A percentile compares a stretch with the other conserved stretches of the same genome.
These are phyloP conservation scores for Candida sp. DNA, from an alignment of 1,139 yeast species.

Conservation along the genomic window DNA sequence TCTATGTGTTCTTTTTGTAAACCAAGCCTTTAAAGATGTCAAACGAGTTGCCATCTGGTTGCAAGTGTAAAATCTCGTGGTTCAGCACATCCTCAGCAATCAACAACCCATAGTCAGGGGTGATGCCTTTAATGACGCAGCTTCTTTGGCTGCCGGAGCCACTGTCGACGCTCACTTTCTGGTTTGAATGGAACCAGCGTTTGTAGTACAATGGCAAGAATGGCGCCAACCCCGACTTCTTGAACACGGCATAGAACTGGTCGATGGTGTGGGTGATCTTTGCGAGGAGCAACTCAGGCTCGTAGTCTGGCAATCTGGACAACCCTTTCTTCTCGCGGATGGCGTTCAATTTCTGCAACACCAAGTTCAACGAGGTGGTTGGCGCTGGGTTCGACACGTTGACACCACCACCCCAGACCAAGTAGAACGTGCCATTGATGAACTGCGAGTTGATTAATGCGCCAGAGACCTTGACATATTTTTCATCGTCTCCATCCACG, in stretches of 20 bases:
- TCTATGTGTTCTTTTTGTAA: conserved; percentile 52
- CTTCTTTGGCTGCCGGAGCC: conserved; percentile 40
- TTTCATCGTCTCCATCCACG: conserved; percentile 46
- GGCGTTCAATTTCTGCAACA: conserved; percentile 63
- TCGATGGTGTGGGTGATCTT: conserved; percentile 70
- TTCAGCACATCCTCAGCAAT: conserved; percentile 72
- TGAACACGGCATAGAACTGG: conserved; percentile 60
- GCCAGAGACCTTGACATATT: conserved; percentile 83
- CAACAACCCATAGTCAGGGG: conserved; percentile 82
- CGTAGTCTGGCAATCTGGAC: conserved; percentile 50
- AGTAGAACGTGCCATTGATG: conserved; percentile 58
- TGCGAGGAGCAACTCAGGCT: conserved; percentile 72
- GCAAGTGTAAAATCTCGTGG: conserved; percentile 68
- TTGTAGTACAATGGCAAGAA: conserved; percentile 77
- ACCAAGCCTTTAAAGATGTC: conserved; percentile 94
- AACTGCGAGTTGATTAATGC: conserved; percentile 81
- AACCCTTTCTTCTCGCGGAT: conserved; percentile 46
- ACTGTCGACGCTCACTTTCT: conserved; percentile 60
- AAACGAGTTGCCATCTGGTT: conserved; percentile 98
- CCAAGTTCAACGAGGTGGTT: conserved; percentile 82
- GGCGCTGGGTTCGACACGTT: conserved; percentile 90
- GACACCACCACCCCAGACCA: conserved; percentile 86
- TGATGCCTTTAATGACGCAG: conserved; percentile 80
- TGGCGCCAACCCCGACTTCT: conserved; percentile 65
- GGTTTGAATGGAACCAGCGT: conserved; percentile 85